phyloP scores from a whole-genome alignment of 164 flowering plant genomes.

The Brasenia schreberi region DNA sequence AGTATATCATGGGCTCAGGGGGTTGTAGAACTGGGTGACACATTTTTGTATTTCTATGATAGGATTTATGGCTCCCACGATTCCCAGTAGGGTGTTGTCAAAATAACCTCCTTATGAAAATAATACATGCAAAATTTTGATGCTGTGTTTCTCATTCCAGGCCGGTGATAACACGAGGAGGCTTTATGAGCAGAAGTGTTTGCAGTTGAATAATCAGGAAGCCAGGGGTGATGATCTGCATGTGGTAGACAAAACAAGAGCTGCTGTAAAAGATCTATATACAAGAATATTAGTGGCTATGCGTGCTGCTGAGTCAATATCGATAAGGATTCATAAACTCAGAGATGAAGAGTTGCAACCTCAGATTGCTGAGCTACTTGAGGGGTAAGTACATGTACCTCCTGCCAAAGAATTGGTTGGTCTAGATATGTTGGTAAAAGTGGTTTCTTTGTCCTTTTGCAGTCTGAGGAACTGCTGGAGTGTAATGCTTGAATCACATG shows the following conservation, averaged over 20 bases:
- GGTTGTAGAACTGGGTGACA: too few species aligned
- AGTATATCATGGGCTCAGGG: too few species aligned
- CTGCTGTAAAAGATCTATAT: conserved; percentile 70
- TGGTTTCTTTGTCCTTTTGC: conserved; percentile 12
- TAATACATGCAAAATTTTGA: neutral
- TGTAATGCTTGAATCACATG: conserved; percentile 71
- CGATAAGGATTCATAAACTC: conserved; percentile 58
- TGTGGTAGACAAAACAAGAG: conserved; percentile 58
- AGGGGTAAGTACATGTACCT: conserved; percentile 38
- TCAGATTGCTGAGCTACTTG: conserved; percentile 67
- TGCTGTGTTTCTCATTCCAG: conserved; percentile 16
- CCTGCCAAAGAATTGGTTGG: neutral
- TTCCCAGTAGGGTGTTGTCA: too few species aligned
- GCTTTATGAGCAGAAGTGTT: conserved; percentile 59
- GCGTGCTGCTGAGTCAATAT: conserved; percentile 77
- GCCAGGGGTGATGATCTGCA: conserved; percentile 47
- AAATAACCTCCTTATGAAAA: too few species aligned
- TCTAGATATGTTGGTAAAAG: neutral
- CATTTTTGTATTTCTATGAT: too few species aligned
- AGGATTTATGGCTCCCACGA: too few species aligned
- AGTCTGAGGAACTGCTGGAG: conserved; percentile 64
- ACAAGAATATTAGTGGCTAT: conserved; percentile 74
- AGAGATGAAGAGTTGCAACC: conserved; percentile 88
- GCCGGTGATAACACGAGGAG: conserved; percentile 67
- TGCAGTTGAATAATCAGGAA: conserved; percentile 52